Evolutionary conservation across 805 yeast species (phyloP), one percentile per base, ranked within the genome.

Genomic region (Starmerella stellata): DNA sequence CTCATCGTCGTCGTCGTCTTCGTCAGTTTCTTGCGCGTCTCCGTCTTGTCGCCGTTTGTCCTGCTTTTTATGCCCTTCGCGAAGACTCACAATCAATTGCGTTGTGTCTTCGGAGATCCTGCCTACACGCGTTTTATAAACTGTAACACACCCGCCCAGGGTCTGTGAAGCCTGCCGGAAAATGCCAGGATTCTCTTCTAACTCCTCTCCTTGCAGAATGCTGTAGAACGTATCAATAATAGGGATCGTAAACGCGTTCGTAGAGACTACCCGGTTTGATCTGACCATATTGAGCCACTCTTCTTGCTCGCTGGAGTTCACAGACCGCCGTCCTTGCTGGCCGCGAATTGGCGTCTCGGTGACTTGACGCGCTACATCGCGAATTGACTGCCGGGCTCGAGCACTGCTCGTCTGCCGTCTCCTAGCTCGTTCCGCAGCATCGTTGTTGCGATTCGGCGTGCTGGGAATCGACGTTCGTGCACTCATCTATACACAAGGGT

Each of bases 91-190:
- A 27, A 83, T 58, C 40, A 87, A 62, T 49, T 74, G 73, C 2
- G 93, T 92, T 0, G 95, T 83, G 51, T 85, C 95, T 7, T 78
- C 75, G 4, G 85, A 92, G 0, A 82, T 93, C 0, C 93, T 78
- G 51, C 85, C 95, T 18, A 87, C 83, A 50, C 96, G 69, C 14
- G 92, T 78, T 11, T 85, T 72, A 54, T 87, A 87, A 38, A 87
- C 81, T 60, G 83, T 83, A 25, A 85, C 87, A 63, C 95, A 85
- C 0, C 95, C 95, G 52, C 85, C 95, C 18, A 87, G 62, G 1
- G 95, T 81, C 2, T 92, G 82, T 1, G 90, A 74, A 0, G 95
- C 96, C 48, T 75, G 72, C 55, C 81, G 94, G 56, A 87, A 85
- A 50, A 85, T 79, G 30, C 73, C 68, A 40, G 77, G 82, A 4